Evolutionary conservation across 768 basidiomycete genomes (phyloP).

Genomic region (Aureoboletus auriporus): DNA sequence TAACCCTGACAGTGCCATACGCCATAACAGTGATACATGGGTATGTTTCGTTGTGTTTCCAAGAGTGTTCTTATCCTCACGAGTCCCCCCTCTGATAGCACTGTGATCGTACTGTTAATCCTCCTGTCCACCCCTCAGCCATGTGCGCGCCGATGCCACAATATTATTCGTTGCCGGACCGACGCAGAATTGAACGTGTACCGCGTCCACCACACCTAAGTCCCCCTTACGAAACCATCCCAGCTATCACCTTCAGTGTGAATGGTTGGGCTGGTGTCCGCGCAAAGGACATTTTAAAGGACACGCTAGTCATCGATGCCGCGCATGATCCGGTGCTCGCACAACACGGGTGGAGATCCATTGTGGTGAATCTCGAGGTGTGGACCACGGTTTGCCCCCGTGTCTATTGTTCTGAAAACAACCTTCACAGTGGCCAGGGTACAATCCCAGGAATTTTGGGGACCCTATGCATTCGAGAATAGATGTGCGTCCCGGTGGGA

Average conservation of each 20-base stretch:
- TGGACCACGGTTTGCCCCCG: not conserved
- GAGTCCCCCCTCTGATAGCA: conserved; percentile 9
- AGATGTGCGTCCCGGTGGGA: conserved; percentile 2
- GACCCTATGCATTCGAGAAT: conserved; percentile 14
- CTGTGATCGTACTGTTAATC: conserved; percentile 7
- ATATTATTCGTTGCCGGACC: conserved; percentile 10
- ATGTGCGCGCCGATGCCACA: conserved; percentile 17
- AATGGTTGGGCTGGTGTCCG: conserved; percentile 19
- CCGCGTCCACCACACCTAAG: conserved; percentile 12
- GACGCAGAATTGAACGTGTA: conserved; percentile 16
- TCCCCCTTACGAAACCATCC: conserved; percentile 15
- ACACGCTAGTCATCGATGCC: conserved; percentile 10
- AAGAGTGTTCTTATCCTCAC: not conserved
- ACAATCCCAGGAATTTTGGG: not conserved
- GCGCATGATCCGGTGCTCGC: conserved; percentile 16
- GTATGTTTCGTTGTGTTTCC: not conserved
- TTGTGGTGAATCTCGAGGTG: conserved; percentile 19
- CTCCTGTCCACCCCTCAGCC: conserved; percentile 16
- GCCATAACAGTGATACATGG: not conserved
- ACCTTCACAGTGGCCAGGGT: conserved; percentile 22
- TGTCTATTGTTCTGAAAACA: not conserved
- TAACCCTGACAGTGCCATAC: not conserved
- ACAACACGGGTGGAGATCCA: conserved; percentile 18
- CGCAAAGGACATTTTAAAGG: conserved; percentile 11
- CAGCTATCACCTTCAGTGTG: conserved; percentile 14